phyloP scores from a whole-genome alignment of 2,329 filamentous ascomycete species.

The Phoma sp. region DNA sequence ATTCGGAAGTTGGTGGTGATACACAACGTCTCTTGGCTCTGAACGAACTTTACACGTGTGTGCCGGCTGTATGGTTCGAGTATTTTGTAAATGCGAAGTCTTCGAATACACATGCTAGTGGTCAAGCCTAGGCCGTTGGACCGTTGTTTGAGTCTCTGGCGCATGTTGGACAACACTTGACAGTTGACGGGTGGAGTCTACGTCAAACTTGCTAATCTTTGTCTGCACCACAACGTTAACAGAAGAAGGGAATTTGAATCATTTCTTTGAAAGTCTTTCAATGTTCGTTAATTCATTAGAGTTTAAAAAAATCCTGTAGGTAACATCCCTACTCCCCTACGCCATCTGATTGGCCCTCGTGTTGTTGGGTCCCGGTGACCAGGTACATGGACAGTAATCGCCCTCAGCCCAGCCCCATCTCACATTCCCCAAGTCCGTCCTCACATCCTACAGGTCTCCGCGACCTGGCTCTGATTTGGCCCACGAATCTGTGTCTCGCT shows the following conservation, averaged over 20 bases:
- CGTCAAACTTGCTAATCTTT: neutral
- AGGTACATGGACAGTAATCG: constrained; percentile 7
- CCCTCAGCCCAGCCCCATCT: constrained; percentile 2
- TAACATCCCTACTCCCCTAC: neutral
- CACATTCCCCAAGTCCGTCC: constrained; percentile 2
- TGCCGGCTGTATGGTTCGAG: neutral
- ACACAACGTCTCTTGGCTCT: constrained; percentile 11
- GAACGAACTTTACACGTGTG: neutral
- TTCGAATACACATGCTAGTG: neutral
- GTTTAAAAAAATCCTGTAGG: neutral
- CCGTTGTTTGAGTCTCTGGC: neutral
- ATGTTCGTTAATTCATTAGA: constrained; percentile 13
- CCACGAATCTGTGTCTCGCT: constrained; percentile 5
- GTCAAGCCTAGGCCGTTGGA: neutral
- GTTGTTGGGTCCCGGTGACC: constrained; percentile 1
- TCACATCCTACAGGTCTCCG: constrained; percentile 7
- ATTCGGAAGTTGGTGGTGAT: neutral
- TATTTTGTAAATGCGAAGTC: neutral
- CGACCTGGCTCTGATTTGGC: neutral
- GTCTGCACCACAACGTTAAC: neutral
- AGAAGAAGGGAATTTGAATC: neutral
- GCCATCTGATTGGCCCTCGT: constrained; percentile 1
- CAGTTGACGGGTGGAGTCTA: neutral
- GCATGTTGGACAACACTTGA: neutral
- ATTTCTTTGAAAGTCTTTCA: neutral